Evolutionary conservation across 1,139 yeast species (phyloP).

Genomic region (Sugiyamaella sp.): DNA sequence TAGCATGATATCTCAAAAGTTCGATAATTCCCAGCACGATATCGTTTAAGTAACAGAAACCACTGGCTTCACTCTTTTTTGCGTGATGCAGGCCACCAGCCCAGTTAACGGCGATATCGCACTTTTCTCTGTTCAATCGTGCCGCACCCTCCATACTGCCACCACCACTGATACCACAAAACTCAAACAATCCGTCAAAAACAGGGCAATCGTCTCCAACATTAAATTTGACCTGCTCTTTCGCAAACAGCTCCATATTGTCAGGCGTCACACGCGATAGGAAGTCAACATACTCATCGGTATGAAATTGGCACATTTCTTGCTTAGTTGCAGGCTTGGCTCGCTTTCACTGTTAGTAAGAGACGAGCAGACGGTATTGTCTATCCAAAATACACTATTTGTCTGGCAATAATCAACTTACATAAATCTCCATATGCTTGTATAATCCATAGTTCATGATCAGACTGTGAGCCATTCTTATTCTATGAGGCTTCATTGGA

Average conservation of each 20-base stretch:
- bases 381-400: too few species aligned
- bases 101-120: slow-evolving; percentile 95
- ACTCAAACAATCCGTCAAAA: slow-evolving; percentile 94
- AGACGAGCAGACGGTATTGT: too few species aligned
- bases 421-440: slow-evolving; percentile 94
- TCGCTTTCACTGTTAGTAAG: slow-evolving; percentile 43
- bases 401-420: too few species aligned
- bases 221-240: slow-evolving; percentile 91
- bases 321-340: slow-evolving; percentile 98
- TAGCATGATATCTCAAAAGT: slow-evolving; percentile 84
- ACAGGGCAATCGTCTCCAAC: slow-evolving; percentile 98
- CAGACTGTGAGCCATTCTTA: slow-evolving; percentile 97
- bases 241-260: slow-evolving; percentile 84
- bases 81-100: slow-evolving; percentile 99
- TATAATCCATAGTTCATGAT: slow-evolving; percentile 97
- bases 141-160: slow-evolving; percentile 99
- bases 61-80: slow-evolving; percentile 92
- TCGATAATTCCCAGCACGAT: slow-evolving; percentile 91
- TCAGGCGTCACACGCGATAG: slow-evolving; percentile 93
- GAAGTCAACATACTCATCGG: slow-evolving; percentile 95
- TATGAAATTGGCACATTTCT: slow-evolving; percentile 98
- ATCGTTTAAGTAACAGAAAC: slow-evolving; percentile 91
- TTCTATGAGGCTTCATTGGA: slow-evolving; percentile 98
- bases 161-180: slow-evolving; percentile 92
- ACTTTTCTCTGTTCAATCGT: slow-evolving; percentile 84